phyloP scores from a whole-genome alignment of 129 eudicot genomes.

The Gnaphalium uliginosum region DNA sequence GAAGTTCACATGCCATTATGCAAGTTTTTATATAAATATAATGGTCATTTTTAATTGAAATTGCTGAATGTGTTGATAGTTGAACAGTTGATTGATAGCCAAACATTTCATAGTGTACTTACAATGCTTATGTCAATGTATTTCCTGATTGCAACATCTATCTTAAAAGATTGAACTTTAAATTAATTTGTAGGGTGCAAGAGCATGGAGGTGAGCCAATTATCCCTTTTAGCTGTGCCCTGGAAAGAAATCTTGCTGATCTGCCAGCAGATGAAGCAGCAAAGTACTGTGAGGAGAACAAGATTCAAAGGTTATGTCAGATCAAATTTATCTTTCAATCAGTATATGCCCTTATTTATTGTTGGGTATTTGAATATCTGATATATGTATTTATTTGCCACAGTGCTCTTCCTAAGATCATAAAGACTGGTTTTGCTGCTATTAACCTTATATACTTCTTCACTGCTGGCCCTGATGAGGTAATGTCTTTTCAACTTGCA shows the following conservation, averaged over 20 bases:
- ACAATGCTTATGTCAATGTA: neutral
- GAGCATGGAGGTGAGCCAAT: slow-evolving; percentile 96
- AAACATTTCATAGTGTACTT: neutral
- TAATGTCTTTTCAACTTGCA: slow-evolving; percentile 22
- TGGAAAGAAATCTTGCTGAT: slow-evolving; percentile 93
- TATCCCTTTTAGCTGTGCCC: slow-evolving; percentile 87
- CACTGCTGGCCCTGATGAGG: slow-evolving; percentile 99
- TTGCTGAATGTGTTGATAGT: neutral
- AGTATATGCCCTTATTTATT: neutral
- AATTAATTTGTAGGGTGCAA: slow-evolving; percentile 69
- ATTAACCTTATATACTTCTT: slow-evolving; percentile 91
- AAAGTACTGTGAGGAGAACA: slow-evolving; percentile 89
- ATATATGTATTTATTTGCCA: slow-evolving; percentile 16
- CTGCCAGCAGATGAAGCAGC: slow-evolving; percentile 81
- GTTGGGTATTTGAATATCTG: neutral
- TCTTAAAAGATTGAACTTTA: neutral
- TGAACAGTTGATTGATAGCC: neutral
- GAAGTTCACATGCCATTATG: neutral
- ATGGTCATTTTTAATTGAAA: neutral
- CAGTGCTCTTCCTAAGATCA: slow-evolving; percentile 95
- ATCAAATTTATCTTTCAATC: neutral
- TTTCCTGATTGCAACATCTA: neutral
- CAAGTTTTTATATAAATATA: too few species aligned
- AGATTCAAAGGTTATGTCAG: slow-evolving; percentile 60
- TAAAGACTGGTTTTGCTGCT: slow-evolving; percentile 96